A percentile compares a stretch with the other conserved stretches of the same genome.
These are phyloP conservation scores for Lactarius evosmus DNA, from an alignment of 768 basidiomycete genomes.

Conservation along the genomic window DNA sequence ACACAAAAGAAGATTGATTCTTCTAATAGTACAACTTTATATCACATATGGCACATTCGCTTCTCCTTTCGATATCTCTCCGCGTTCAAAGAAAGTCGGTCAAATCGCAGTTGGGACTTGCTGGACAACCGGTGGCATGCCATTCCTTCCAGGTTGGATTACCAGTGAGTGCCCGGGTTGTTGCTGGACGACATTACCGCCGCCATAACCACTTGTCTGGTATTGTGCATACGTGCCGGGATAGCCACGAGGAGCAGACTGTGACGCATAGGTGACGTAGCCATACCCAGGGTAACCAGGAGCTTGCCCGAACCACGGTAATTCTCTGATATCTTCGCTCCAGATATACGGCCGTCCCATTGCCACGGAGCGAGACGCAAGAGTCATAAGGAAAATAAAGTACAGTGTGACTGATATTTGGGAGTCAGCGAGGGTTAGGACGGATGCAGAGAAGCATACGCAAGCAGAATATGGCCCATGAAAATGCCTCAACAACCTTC, in stretches of 20 bases:
- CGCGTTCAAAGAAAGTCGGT: not conserved
- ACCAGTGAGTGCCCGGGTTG: slow-evolving; percentile 20
- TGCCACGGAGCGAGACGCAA: slow-evolving; percentile 22
- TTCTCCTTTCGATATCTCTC: not conserved
- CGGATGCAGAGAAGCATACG: slow-evolving; percentile 11
- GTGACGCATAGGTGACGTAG: slow-evolving; percentile 16
- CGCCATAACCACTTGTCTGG: slow-evolving; percentile 8
- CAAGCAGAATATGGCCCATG: slow-evolving; percentile 26
- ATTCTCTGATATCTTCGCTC: slow-evolving; percentile 23
- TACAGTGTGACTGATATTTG: slow-evolving; percentile 22
- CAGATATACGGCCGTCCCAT: slow-evolving; percentile 26
- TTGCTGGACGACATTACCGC: slow-evolving; percentile 21
- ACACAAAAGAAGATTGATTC: too few relatives aligned
- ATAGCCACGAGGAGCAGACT: slow-evolving; percentile 11
- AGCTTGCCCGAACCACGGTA: slow-evolving; percentile 28
- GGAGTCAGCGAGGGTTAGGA: not conserved
- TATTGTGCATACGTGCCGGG: slow-evolving; percentile 12
- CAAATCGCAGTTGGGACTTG: slow-evolving; percentile 4
- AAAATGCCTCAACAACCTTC: slow-evolving; percentile 28
- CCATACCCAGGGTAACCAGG: slow-evolving; percentile 25
- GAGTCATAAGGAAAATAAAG: slow-evolving; percentile 22
- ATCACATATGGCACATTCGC: not conserved
- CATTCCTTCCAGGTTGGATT: slow-evolving; percentile 23
- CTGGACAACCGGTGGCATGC: slow-evolving; percentile 12
- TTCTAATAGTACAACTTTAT: not conserved